A percentile compares a stretch with the other conserved stretches of the same genome.
Conservation (phyloP, 1,284 basidiomycete genomes). For the Ustilago sp. region DNA sequence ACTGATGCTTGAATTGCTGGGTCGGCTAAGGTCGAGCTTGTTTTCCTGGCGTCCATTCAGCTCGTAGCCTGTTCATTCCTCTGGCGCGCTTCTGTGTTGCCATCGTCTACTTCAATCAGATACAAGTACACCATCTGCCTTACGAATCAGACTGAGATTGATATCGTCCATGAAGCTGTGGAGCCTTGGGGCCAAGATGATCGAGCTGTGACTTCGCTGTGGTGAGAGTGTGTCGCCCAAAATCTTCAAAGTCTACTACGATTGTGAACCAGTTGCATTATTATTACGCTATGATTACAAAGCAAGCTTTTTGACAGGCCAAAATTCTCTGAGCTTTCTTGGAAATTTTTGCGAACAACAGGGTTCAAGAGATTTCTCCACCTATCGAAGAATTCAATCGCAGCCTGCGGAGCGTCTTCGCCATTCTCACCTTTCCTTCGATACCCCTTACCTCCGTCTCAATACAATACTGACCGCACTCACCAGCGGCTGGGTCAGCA, state of each 20-base stretch:
- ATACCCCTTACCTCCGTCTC: background rate
- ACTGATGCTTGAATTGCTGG: slow-evolving; percentile 28
- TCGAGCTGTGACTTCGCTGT: background rate
- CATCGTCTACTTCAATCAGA: background rate
- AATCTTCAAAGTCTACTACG: background rate
- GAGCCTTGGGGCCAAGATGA: background rate
- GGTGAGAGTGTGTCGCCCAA: background rate
- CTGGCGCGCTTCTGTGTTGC: background rate
- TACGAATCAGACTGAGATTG: background rate
- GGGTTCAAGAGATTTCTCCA: slow-evolving; percentile 8
- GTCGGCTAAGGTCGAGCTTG: slow-evolving; percentile 27
- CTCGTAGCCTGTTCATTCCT: slow-evolving; percentile 12
- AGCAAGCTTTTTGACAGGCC: background rate
- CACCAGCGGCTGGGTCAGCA: background rate
- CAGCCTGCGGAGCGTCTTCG: background rate
- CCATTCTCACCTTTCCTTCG: background rate
- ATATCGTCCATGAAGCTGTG: background rate
- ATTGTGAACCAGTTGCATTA: background rate
- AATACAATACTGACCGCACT: background rate
- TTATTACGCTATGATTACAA: slow-evolving; percentile 14
- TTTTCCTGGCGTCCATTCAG: slow-evolving; percentile 45
- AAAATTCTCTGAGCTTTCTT: slow-evolving; percentile 14
- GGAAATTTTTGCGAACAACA: slow-evolving; percentile 23
- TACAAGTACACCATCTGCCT: background rate
- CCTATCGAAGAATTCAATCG: slow-evolving; percentile 2